phyloP scores from a whole-genome alignment of 2,329 filamentous ascomycete species.

The Neonectria ditissima region DNA sequence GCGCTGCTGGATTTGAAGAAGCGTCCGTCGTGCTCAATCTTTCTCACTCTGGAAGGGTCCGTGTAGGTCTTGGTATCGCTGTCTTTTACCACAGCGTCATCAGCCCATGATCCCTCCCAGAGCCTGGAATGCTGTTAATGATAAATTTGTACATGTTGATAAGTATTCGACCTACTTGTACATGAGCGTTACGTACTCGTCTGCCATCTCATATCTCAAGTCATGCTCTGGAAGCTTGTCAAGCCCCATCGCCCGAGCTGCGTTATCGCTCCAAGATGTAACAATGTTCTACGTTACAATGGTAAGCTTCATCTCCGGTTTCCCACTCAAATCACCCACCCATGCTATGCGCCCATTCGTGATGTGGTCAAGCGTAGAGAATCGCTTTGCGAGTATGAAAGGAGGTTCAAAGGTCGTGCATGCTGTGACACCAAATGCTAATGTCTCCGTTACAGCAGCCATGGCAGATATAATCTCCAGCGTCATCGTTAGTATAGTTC shows the following conservation, averaged over 20 bases:
- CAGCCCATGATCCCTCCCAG: slow-evolving; percentile 27
- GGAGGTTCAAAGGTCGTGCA: slow-evolving; percentile 14
- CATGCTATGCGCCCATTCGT: slow-evolving; percentile 15
- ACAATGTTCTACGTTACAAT: slow-evolving; percentile 10
- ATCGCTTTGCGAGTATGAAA: slow-evolving; percentile 9
- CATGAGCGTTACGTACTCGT: slow-evolving; percentile 4
- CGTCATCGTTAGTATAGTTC: too few relatives aligned
- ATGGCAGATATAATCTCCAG: too few relatives aligned
- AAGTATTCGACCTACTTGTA: background rate
- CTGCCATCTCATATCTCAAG: slow-evolving; percentile 7
- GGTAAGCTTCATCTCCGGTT: too few relatives aligned
- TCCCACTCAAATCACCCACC: background rate
- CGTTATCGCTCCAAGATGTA: slow-evolving; percentile 15
- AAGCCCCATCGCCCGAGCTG: slow-evolving; percentile 14
- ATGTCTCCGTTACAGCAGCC: too few relatives aligned
- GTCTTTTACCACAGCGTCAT: slow-evolving; percentile 45
- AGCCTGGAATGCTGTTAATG: slow-evolving; percentile 2
- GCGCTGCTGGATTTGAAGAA: slow-evolving; percentile 55
- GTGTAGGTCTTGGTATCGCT: slow-evolving; percentile 59
- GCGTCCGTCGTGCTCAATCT: slow-evolving; percentile 70
- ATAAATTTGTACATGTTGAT: too few relatives aligned
- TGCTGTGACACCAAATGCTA: slow-evolving; percentile 1
- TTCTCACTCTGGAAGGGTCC: slow-evolving; percentile 58
- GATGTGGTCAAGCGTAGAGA: slow-evolving; percentile 16
- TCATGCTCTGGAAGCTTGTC: slow-evolving; percentile 13